Evolutionary conservation across 2,329 filamentous ascomycete species (phyloP).

Genomic region (Penicillium aurantiogriseum): DNA sequence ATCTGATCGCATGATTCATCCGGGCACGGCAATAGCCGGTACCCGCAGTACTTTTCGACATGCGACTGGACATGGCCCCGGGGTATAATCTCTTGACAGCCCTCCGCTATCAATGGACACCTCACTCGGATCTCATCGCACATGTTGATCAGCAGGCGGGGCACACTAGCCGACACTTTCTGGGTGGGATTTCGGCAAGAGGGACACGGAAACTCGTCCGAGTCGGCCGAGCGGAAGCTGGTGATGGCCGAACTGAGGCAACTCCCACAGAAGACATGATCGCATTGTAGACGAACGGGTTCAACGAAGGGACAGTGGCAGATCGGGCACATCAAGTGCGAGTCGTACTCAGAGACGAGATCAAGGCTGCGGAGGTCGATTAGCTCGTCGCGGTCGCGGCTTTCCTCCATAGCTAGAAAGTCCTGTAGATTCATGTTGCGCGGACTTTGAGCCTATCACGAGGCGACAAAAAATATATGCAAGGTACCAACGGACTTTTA

Average conservation of each 20-base stretch:
- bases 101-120: conserved; percentile 56
- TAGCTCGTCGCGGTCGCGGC: conserved; percentile 28
- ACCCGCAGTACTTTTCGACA: conserved; percentile 60
- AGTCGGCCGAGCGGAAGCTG: conserved; percentile 30
- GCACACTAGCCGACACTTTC: conserved; percentile 45
- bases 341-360: conserved; percentile 56
- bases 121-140: conserved; percentile 60
- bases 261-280: conserved; percentile 62
- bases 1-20: conserved; percentile 50
- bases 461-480: neutral
- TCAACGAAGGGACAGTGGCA: conserved; percentile 62
- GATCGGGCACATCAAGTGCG: conserved; percentile 63
- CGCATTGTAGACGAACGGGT: conserved; percentile 59
- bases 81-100: conserved; percentile 55
- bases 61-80: conserved; percentile 59
- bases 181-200: conserved; percentile 53
- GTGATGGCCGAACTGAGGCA: conserved; percentile 55
- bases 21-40: conserved; percentile 54
- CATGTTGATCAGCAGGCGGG: conserved; percentile 59
- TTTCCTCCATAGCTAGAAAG: conserved; percentile 32
- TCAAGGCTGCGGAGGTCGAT: conserved; percentile 60
- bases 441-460: neutral
- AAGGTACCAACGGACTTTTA: neutral
- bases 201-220: conserved; percentile 52
- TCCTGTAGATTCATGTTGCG: conserved; percentile 34